These are phyloP conservation scores for Trichoderma citrinoviride DNA, from an alignment of 2,329 filamentous ascomycete species.

Conservation along the genomic window DNA sequence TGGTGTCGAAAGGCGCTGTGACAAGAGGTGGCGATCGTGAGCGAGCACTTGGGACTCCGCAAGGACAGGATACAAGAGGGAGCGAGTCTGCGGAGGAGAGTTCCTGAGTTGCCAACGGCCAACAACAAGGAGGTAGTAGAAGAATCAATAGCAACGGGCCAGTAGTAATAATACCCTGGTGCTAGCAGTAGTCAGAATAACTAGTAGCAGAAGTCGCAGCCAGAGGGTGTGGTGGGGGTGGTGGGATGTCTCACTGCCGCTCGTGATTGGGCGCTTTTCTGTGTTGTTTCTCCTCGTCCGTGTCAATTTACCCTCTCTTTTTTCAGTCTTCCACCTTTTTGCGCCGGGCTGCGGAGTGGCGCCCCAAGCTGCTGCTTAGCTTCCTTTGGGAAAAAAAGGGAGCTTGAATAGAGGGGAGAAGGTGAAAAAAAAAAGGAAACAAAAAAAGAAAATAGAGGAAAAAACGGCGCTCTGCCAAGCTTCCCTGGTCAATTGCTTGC, in stretches of 20 bases:
- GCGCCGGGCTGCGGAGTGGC: conserved; percentile 4
- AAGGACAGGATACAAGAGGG: neutral
- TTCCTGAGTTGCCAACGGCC: neutral
- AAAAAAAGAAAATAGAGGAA: neutral
- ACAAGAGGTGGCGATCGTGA: neutral
- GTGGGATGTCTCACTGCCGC: conserved; percentile 20
- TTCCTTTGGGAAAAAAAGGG: neutral
- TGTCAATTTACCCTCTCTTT: neutral
- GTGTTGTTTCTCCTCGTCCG: neutral
- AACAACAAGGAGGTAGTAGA: neutral
- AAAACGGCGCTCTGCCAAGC: neutral
- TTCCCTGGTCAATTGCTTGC: conserved; percentile 4
- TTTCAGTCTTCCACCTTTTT: conserved; percentile 1
- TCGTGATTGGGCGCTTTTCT: neutral
- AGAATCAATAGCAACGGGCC: neutral
- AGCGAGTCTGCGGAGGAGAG: conserved; percentile 11
- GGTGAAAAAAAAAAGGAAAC: neutral
- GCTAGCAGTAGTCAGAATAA: neutral
- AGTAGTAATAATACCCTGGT: neutral
- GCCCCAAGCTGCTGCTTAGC: conserved; percentile 10
- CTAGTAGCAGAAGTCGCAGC: neutral
- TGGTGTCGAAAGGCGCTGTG: conserved; percentile 1
- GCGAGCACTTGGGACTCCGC: neutral
- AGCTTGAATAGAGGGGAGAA: neutral
- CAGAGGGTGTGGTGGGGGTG: conserved; percentile 14